These are phyloP conservation scores for Phytophthora uliginosa DNA, from an alignment of 352 stramenopile species.

Conservation along the genomic window DNA sequence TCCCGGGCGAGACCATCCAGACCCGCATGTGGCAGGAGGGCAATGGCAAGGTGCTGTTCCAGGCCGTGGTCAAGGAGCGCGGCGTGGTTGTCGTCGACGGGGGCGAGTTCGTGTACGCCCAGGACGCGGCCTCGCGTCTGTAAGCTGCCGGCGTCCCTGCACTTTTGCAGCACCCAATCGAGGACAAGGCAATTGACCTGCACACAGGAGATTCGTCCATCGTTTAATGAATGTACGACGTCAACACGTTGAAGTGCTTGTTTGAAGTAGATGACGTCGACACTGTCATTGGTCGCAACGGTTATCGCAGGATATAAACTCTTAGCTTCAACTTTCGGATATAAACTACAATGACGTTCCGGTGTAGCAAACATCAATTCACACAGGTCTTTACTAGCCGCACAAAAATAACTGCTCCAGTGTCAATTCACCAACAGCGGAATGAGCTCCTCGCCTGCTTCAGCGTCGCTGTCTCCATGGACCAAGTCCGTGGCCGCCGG, in stretches of 20 bases:
- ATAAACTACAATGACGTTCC: slow-evolving; percentile 11
- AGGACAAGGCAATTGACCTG: background rate
- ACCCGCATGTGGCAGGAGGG: slow-evolving; percentile 83
- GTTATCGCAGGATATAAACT: slow-evolving; percentile 13
- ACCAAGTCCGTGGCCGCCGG: slow-evolving; percentile 79
- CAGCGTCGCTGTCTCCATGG: slow-evolving; percentile 54
- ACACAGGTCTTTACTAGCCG: slow-evolving; percentile 5
- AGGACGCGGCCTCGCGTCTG: slow-evolving; percentile 30
- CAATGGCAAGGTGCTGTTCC: slow-evolving; percentile 70
- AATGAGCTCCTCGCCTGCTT: slow-evolving; percentile 33
- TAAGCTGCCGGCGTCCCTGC: slow-evolving; percentile 5
- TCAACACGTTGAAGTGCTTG: slow-evolving; percentile 33
- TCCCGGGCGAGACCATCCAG: slow-evolving; percentile 90
- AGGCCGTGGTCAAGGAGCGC: slow-evolving; percentile 81
- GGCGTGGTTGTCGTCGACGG: slow-evolving; percentile 81
- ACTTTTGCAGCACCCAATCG: background rate
- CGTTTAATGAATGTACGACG: slow-evolving; percentile 8
- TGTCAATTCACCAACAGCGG: background rate
- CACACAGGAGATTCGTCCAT: background rate
- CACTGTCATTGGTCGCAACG: background rate
- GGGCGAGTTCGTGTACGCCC: slow-evolving; percentile 76
- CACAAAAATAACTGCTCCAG: slow-evolving; percentile 7
- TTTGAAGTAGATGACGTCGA: slow-evolving; percentile 5
- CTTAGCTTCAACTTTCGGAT: background rate
- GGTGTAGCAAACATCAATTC: slow-evolving; percentile 22